Base-by-base conservation (phyloP, 2,329 filamentous ascomycete species). In the Calonectria pteridis region DNA sequence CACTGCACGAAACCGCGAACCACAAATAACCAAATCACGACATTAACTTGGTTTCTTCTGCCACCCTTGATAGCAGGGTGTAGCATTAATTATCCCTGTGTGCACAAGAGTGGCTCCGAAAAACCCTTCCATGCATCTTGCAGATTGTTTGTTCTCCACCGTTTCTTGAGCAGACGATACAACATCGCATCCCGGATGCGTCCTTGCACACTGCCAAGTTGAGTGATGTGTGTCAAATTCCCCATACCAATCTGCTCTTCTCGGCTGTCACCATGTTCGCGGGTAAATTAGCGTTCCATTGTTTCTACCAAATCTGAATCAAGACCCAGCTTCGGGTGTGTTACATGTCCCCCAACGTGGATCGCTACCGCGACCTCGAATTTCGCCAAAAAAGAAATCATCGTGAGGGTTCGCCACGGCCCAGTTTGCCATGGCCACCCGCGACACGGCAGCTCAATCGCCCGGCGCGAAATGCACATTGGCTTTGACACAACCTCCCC, bases 1-100 rank as follows among this genome's bases (percentile, higher is more conserved):
- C 58, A 67, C 58, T 35, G 46, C 43, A n/a, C 29, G 35, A 49
- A 49, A 49, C 67, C 37, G 31, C 49, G 66, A 72, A 59, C 65
- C 66, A 69, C 59, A 71, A 67, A 18, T 37, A 51, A 53, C 64
- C 69, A 63, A 62, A 69, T 69, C 71, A 69, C 66, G 71, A 62
- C 59, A 73, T 69, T 65, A 51, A 31, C 26, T 65, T 69, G 49
- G 59, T 40, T 69, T 53, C 64, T 73, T 59, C 68, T 66, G 50
- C 59, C 50, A 69, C 66, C 28, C 49, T 63, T 10, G 23, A 58
- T 35, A 26, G 46, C 35, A 20, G 55, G n/a, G 37, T 46, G 43
- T 46, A 23, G 37, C 33, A 40, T 37, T 62, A 20, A 62, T 62
- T 29, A 62, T 62, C 55, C 55, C 10, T 40, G 55, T 7, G 37